Percentiles rank a stretch among this genome's conserved stretches.
Evolutionary conservation across 345 rosid species (phyloP).

Genomic region (Euphorbia peplus): DNA sequence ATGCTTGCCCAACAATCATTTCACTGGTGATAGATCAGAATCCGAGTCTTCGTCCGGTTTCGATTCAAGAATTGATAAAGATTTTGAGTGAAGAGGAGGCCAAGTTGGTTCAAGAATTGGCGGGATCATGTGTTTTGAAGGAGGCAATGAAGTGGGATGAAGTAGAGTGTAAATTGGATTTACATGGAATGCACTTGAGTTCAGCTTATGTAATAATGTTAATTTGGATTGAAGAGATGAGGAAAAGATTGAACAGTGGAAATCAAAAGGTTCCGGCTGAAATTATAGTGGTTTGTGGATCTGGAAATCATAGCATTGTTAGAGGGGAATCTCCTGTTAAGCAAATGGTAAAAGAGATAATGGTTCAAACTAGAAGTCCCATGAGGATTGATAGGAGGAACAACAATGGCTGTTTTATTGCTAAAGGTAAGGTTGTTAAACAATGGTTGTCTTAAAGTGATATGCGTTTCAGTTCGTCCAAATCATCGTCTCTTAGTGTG

Average conservation of each 20-base stretch:
- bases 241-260: slow-evolving; percentile 34
- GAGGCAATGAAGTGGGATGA: slow-evolving; percentile 51
- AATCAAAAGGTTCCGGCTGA: slow-evolving; percentile 47
- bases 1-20: slow-evolving; percentile 54
- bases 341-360: slow-evolving; percentile 48
- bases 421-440: slow-evolving; percentile 9
- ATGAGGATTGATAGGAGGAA: slow-evolving; percentile 72
- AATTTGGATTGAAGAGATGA: slow-evolving; percentile 69
- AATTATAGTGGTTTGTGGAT: slow-evolving; percentile 63
- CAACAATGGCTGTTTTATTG: slow-evolving; percentile 52
- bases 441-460: slow-evolving; percentile 11
- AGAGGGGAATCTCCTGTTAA: slow-evolving; percentile 80
- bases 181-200: slow-evolving; percentile 79
- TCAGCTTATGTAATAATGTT: slow-evolving; percentile 67
- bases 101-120: slow-evolving; percentile 48
- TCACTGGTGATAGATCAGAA: slow-evolving; percentile 38
- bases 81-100: slow-evolving; percentile 47
- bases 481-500: too few relatives aligned
- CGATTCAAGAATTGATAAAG: slow-evolving; percentile 42
- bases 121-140: slow-evolving; percentile 43
- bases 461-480: too few relatives aligned
- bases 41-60: slow-evolving; percentile 34
- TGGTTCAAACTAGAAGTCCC: slow-evolving; percentile 51
- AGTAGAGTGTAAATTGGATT: slow-evolving; percentile 62
- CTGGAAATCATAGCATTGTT: slow-evolving; percentile 62